Conservation (phyloP, 106 monocot species). For the Alisma plantagoaquatica region DNA sequence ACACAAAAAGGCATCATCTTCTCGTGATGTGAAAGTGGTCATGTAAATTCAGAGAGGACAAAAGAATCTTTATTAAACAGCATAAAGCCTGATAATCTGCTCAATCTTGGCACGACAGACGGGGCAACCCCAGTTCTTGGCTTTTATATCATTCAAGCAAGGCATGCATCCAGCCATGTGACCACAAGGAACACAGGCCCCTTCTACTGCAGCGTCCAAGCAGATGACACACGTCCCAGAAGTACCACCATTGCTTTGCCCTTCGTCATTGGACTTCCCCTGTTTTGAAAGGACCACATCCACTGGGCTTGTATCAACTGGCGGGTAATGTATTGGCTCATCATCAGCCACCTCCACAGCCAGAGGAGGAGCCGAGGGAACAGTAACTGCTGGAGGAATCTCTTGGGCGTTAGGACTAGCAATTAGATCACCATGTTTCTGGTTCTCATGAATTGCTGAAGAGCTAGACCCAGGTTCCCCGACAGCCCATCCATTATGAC, state of each 20-base stretch:
- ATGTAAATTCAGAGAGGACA: no score
- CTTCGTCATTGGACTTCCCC: background rate
- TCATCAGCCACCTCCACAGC: background rate
- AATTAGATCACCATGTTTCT: background rate
- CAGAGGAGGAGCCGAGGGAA: conserved; percentile 16
- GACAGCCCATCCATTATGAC: background rate
- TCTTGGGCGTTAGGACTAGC: conserved; percentile 2
- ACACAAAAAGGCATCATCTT: no score
- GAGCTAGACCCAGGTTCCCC: no score
- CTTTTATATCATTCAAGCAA: conserved; percentile 75
- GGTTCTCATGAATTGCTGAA: no score
- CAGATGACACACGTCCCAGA: conserved; percentile 61
- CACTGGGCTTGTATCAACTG: conserved; percentile 20
- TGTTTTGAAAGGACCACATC: background rate
- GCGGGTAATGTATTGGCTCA: conserved; percentile 40
- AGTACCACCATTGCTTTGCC: background rate
- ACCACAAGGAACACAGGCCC: conserved; percentile 86
- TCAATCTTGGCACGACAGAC: conserved; percentile 74
- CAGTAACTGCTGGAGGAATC: conserved; percentile 8
- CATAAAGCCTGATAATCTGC: conserved; percentile 66
- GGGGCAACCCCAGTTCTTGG: conserved; percentile 71
- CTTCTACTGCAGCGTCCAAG: conserved; percentile 67
- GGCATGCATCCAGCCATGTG: conserved; percentile 93
- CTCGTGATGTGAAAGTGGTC: no score
- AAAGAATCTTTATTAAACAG: conserved; percentile 54